These are phyloP conservation scores for Zymoseptoria tritici DNA, from an alignment of 2,329 filamentous ascomycete genomes.

Conservation along the genomic window DNA sequence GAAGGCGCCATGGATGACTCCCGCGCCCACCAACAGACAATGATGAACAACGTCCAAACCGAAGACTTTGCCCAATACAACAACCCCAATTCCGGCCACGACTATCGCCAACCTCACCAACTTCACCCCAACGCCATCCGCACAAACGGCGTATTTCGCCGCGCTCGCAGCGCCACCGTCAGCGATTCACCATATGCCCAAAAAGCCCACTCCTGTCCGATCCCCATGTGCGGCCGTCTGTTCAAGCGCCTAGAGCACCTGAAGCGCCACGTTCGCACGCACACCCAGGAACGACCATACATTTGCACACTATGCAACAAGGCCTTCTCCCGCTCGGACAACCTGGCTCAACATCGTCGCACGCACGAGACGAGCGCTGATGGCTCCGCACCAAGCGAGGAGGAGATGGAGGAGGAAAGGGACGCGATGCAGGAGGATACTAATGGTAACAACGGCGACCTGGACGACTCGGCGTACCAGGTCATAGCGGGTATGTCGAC, in stretches of 20 bases:
- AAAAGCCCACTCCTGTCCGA: conserved; percentile 98
- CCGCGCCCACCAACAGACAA: conserved; percentile 43
- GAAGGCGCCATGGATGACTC: conserved; percentile 62
- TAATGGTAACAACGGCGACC: conserved; percentile 45
- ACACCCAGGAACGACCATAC: conserved; percentile 98
- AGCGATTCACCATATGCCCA: conserved; percentile 97
- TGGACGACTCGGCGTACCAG: conserved; percentile 21
- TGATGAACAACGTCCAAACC: conserved; percentile 52
- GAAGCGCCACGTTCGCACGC: conserved; percentile 97
- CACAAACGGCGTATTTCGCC: conserved; percentile 69
- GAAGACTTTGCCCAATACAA: conserved; percentile 62
- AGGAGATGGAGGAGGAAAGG: conserved; percentile 83
- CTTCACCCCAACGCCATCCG: conserved; percentile 53
- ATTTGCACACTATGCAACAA: conserved; percentile 97
- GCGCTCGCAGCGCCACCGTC: conserved; percentile 88
- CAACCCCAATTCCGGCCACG: conserved; percentile 36
- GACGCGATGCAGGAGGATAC: conserved; percentile 75
- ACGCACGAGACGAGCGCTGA: conserved; percentile 73
- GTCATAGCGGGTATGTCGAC: conserved; percentile 23
- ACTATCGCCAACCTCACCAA: conserved; percentile 37
- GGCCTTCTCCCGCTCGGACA: conserved; percentile 96
- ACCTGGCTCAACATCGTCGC: conserved; percentile 82
- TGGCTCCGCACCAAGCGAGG: conserved; percentile 61
- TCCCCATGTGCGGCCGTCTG: conserved; percentile 89
- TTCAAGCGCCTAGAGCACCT: conserved; percentile 99